phyloP scores from a whole-genome alignment of 228 moss, liverwort and hornwort species.

The Sphagnum fallax region DNA sequence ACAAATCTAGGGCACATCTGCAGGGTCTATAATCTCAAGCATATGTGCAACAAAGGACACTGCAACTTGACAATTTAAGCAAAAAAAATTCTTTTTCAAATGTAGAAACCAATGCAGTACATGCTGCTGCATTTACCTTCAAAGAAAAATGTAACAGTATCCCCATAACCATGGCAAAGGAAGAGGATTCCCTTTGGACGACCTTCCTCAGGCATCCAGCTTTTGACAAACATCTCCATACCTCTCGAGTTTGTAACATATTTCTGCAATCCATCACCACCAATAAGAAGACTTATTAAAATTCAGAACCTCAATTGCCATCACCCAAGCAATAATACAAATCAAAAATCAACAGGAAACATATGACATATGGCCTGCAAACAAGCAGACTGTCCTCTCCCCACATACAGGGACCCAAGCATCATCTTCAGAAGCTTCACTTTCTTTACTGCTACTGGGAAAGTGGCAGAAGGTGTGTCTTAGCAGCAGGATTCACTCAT shows the following conservation, averaged over 20 bases:
- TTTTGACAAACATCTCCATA: slow-evolving; percentile 71
- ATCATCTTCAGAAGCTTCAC: not conserved
- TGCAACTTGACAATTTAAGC: not conserved
- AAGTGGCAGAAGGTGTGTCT: not conserved
- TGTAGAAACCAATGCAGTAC: not conserved
- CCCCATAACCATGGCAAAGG: slow-evolving; percentile 91
- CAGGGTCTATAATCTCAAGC: not conserved
- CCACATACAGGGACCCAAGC: not conserved
- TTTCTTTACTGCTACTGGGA: not conserved
- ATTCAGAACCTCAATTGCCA: not conserved
- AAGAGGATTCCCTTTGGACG: slow-evolving; percentile 64
- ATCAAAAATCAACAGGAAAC: not conserved
- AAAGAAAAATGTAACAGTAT: slow-evolving; percentile 79
- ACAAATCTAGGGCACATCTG: not conserved
- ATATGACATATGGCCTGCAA: not conserved
- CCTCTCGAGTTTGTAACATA: slow-evolving; percentile 60
- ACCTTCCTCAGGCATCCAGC: slow-evolving; percentile 53
- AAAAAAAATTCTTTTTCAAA: not conserved
- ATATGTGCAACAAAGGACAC: not conserved
- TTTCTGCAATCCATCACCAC: slow-evolving; percentile 21
- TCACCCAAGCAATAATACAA: not conserved
- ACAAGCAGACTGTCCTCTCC: not conserved
- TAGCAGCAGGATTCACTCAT: not conserved
- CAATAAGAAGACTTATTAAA: not conserved
- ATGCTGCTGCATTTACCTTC: slow-evolving; percentile 37